Base-by-base conservation (phyloP, 1,284 basidiomycete species). In the Cystobasidium sp. region DNA sequence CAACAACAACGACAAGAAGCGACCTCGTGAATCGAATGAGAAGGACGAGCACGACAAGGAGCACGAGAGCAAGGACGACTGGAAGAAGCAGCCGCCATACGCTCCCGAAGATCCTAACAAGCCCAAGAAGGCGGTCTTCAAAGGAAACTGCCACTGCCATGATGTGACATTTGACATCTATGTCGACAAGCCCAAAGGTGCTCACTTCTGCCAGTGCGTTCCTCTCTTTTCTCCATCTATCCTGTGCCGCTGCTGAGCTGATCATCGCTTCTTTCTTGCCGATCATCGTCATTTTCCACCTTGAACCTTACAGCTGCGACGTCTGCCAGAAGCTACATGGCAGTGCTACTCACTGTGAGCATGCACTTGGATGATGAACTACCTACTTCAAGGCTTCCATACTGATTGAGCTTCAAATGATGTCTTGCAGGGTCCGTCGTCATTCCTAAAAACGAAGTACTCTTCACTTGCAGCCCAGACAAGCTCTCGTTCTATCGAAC, bases 401-500 rank as follows among this genome's bases (percentile, higher is more conserved):
- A 59, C 14, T 47, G 4, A 16, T 41, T 22, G 12, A 41, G n/a
- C 6, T n/a, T 1, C 31, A 4, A 18, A 24, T 12, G 20, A 51
- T 49, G n/a, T 14, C 46, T 22, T 16, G 12, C 49, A 63, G 59
- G 70, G 70, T 73, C 70, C n/a, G 62, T 62, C n/a, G 62, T 66
- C 39, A 58, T 73, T 14, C 62, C 62, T n/a, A 73, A 73, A 44
- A 66, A 49, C 43, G 62, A 73, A 9, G 55, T 73, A 12, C 70
- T 65, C 39, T 73, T 73, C 70, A 73, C 62, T 22, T 73, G 70
- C 51, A 37, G 37, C 39, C 49, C 70, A 18, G 70, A 73, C 39
- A 73, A 73, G 70, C 62, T 73, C 62, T 55, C 61, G 41, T 73
- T 65, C 20, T 73, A 73, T 52, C 70, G 70, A 41, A 73, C 70